Conservation (phyloP, 2,329 filamentous ascomycete species). For the Cladosporium colombiae region DNA sequence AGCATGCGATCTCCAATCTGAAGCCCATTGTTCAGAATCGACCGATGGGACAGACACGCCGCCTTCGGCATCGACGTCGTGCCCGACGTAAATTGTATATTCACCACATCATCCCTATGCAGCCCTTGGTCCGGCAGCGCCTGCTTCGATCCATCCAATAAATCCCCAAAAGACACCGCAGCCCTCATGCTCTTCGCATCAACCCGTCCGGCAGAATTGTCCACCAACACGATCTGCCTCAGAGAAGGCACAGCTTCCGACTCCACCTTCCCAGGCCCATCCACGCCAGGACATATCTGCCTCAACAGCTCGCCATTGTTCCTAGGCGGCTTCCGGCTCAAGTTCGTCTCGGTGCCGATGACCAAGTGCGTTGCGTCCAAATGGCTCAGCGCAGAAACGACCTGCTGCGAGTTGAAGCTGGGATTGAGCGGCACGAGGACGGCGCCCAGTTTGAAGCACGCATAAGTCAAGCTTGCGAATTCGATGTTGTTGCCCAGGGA, state of each 20-base stretch:
- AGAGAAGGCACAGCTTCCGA: slow-evolving; percentile 68
- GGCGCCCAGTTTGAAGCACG: slow-evolving; percentile 90
- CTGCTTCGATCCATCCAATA: slow-evolving; percentile 41
- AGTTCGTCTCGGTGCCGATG: slow-evolving; percentile 83
- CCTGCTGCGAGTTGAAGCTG: slow-evolving; percentile 77
- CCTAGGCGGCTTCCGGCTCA: slow-evolving; percentile 65
- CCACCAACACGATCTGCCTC: slow-evolving; percentile 69
- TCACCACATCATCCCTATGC: slow-evolving; percentile 70
- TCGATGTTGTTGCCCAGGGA: slow-evolving; percentile 84
- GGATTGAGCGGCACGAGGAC: slow-evolving; percentile 91
- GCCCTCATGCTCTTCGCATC: slow-evolving; percentile 46
- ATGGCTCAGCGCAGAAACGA: slow-evolving; percentile 75
- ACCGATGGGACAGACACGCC: slow-evolving; percentile 79
- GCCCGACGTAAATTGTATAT: slow-evolving; percentile 97
- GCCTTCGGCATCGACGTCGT: slow-evolving; percentile 87
- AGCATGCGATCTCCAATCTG: slow-evolving; percentile 86
- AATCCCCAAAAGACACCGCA: slow-evolving; percentile 47
- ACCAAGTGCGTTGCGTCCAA: slow-evolving; percentile 73
- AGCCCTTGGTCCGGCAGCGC: slow-evolving; percentile 54
- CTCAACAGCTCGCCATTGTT: slow-evolving; percentile 61
- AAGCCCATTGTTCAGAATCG: slow-evolving; percentile 89
- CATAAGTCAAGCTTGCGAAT: slow-evolving; percentile 83
- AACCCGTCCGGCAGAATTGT: slow-evolving; percentile 67
- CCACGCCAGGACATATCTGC: slow-evolving; percentile 38
- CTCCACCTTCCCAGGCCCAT: slow-evolving; percentile 42